Conservation (phyloP, 2,329 filamentous ascomycete species). For the Claviceps monticola region DNA sequence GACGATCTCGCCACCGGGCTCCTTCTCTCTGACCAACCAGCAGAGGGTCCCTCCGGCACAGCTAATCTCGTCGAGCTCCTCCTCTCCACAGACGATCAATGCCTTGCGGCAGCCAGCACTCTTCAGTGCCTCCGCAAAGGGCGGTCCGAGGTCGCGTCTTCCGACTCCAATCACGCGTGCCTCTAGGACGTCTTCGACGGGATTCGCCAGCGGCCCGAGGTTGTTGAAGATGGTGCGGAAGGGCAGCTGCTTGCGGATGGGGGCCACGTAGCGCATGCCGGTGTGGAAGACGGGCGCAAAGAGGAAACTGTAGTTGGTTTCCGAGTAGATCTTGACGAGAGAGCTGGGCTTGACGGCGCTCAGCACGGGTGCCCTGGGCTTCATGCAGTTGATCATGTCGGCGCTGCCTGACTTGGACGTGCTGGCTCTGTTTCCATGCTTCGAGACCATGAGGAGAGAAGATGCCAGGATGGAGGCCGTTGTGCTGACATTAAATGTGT, state of each 20-base stretch:
- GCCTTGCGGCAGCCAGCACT: conserved; percentile 69
- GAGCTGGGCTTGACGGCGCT: conserved; percentile 58
- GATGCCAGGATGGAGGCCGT: conserved; percentile 88
- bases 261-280: conserved; percentile 79
- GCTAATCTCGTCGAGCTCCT: conserved; percentile 90
- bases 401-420: conserved; percentile 94
- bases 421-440: conserved; percentile 91
- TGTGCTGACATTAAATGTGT: conserved; percentile 97
- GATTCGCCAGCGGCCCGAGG: conserved; percentile 83
- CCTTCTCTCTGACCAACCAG: conserved; percentile 57
- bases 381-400: conserved; percentile 69
- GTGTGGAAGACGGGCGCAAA: conserved; percentile 95
- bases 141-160: conserved; percentile 69
- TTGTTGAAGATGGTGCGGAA: conserved; percentile 98
- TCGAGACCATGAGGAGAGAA: conserved; percentile 70
- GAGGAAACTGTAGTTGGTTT: conserved; percentile 85
- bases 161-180: conserved; percentile 89
- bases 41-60: conserved; percentile 81
- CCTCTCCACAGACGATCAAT: conserved; percentile 81
- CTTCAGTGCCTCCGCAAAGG: conserved; percentile 75
- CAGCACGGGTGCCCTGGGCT: conserved; percentile 60
- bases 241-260: conserved; percentile 74
- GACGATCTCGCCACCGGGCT: conserved; percentile 27
- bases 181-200: conserved; percentile 71
- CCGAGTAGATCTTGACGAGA: conserved; percentile 57